Evolutionary conservation across 2,329 filamentous ascomycete genomes (phyloP).

Genomic region (Ceratocystis destructans): DNA sequence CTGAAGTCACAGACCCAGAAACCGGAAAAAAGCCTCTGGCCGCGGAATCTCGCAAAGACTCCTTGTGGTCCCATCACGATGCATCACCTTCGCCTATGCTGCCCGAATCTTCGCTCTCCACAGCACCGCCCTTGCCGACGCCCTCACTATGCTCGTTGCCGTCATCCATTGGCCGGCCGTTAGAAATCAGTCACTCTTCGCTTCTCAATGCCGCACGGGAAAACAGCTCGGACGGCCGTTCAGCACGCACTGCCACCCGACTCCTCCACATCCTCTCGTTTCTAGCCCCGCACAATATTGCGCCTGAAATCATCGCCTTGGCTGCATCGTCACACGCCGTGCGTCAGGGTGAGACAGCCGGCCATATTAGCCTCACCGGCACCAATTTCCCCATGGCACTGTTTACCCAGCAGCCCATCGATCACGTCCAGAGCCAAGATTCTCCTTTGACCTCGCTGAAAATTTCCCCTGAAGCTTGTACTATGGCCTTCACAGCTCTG

Average conservation of each 20-base stretch:
- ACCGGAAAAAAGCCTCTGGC: background rate
- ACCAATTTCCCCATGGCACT: background rate
- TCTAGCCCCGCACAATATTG: background rate
- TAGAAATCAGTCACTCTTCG: background rate
- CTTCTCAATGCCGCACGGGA: slow-evolving; percentile 2
- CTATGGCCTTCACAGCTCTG: background rate
- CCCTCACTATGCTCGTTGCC: background rate
- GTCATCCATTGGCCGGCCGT: background rate
- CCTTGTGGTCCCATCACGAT: background rate
- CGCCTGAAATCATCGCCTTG: background rate
- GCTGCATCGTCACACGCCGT: background rate
- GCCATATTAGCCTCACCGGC: background rate
- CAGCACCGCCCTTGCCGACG: background rate
- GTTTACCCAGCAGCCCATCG: background rate
- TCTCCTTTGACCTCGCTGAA: background rate
- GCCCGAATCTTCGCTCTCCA: background rate
- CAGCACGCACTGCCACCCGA: background rate
- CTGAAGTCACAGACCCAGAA: background rate
- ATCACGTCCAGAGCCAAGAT: background rate
- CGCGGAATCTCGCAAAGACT: background rate
- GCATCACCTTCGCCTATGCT: background rate
- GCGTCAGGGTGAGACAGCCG: background rate
- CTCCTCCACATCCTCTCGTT: background rate
- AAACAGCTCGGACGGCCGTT: background rate
- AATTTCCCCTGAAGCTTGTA: background rate